These are phyloP conservation scores for Erigeron canadensis DNA, from an alignment of 129 eudicot genomes.

Conservation along the genomic window DNA sequence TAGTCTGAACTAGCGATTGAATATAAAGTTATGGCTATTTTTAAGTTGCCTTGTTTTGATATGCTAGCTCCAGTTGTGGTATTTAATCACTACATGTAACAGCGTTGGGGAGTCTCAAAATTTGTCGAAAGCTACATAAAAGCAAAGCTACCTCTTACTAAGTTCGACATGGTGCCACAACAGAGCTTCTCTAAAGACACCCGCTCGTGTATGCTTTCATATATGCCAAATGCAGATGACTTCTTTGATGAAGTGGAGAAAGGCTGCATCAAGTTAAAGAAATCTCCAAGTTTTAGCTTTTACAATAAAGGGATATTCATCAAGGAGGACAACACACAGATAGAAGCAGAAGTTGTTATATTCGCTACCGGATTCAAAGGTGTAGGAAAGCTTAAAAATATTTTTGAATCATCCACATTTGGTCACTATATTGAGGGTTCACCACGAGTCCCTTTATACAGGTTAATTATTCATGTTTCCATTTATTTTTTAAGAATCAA, in stretches of 20 bases:
- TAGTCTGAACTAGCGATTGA: too few species aligned
- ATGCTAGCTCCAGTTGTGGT: too few species aligned
- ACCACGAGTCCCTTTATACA: slow-evolving; percentile 29
- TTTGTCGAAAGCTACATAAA: slow-evolving; percentile 49
- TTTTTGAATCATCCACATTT: slow-evolving; percentile 43
- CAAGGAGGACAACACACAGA: slow-evolving; percentile 30
- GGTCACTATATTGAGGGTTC: slow-evolving; percentile 42
- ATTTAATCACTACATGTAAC: slow-evolving; percentile 13
- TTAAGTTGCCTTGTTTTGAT: too few species aligned
- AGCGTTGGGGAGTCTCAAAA: slow-evolving; percentile 66
- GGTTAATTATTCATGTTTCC: neutral
- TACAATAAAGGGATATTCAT: slow-evolving; percentile 50
- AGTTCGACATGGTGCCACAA: slow-evolving; percentile 53
- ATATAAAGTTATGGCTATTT: too few species aligned
- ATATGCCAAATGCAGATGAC: slow-evolving; percentile 29
- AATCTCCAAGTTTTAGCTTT: slow-evolving; percentile 37
- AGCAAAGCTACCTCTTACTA: slow-evolving; percentile 41
- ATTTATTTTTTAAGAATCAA: neutral
- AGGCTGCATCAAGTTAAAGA: slow-evolving; percentile 53
- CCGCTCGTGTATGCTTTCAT: slow-evolving; percentile 28
- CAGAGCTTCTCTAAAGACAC: slow-evolving; percentile 43
- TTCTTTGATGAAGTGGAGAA: slow-evolving; percentile 48
- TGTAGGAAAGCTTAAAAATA: slow-evolving; percentile 45
- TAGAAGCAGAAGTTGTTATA: slow-evolving; percentile 54
- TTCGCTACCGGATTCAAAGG: slow-evolving; percentile 71